phyloP scores from a whole-genome alignment of 73 alveolate genomes.

The Paramecium sonneborni region DNA sequence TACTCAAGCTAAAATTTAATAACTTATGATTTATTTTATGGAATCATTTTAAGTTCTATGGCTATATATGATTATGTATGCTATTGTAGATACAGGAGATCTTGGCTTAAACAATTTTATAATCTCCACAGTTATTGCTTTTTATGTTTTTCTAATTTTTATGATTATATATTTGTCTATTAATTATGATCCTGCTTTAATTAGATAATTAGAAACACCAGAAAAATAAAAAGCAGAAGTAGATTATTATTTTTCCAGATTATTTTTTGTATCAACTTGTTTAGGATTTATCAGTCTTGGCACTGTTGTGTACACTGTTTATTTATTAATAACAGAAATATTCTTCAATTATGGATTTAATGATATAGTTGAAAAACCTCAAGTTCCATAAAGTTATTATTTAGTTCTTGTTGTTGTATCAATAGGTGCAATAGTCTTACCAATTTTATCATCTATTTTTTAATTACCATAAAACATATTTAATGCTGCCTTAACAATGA shows the following conservation, averaged over 20 bases:
- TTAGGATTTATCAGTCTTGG: conserved; percentile 60
- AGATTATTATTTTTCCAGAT: not conserved
- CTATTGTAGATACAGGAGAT: conserved; percentile 6
- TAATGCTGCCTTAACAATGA: not conserved
- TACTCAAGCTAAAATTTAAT: not conserved
- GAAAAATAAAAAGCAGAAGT: not conserved
- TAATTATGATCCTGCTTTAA: conserved; percentile 17
- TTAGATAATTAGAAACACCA: not conserved
- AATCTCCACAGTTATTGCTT: not conserved
- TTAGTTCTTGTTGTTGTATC: not conserved
- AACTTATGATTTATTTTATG: not conserved
- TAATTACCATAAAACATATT: not conserved
- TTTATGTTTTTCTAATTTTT: not conserved
- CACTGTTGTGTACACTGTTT: conserved; percentile 8
- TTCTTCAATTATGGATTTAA: not conserved
- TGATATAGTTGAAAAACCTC: conserved; percentile 21
- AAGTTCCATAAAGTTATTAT: conserved; percentile 11
- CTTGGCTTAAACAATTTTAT: not conserved
- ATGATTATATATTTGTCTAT: not conserved
- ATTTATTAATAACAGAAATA: not conserved
- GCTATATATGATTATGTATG: conserved; percentile 23
- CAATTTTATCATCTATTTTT: not conserved
- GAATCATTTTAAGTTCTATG: conserved; percentile 7
- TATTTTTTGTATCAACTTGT: conserved; percentile 45
- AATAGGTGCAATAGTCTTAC: not conserved